Conservation (phyloP, 768 basidiomycete genomes). For the Boletus fagicola region DNA sequence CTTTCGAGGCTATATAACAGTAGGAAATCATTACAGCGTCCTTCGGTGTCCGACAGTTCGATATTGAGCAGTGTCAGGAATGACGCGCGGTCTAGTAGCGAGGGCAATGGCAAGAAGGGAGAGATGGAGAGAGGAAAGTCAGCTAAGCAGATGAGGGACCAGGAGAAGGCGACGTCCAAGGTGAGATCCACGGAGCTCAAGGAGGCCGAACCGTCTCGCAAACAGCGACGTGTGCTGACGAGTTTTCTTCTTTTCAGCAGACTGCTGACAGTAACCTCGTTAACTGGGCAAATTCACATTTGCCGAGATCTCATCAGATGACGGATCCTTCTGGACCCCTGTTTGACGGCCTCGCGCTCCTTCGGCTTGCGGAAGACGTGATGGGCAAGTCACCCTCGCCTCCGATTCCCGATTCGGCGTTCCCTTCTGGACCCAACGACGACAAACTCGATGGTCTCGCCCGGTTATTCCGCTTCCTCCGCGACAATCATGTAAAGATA, state of each 20-base stretch:
- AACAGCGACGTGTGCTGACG: constrained; percentile 36
- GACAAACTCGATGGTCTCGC: constrained; percentile 88
- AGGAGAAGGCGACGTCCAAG: constrained; percentile 21
- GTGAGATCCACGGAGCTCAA: constrained; percentile 24
- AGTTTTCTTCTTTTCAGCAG: neutral
- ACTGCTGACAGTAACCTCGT: constrained; percentile 56
- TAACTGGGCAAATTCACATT: constrained; percentile 85
- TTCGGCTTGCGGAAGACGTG: constrained; percentile 83
- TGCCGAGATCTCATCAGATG: constrained; percentile 64
- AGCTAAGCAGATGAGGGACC: constrained; percentile 19
- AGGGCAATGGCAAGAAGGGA: constrained; percentile 18
- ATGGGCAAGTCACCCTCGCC: constrained; percentile 66
- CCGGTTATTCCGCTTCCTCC: constrained; percentile 83
- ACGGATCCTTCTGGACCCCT: constrained; percentile 42
- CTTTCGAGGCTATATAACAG: constrained; percentile 46
- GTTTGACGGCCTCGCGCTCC: constrained; percentile 74
- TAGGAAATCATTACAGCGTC: constrained; percentile 16
- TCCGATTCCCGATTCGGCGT: constrained; percentile 74
- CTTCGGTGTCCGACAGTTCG: constrained; percentile 41
- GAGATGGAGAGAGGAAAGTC: constrained; percentile 26
- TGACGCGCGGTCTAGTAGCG: constrained; percentile 19
- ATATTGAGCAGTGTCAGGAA: constrained; percentile 26
- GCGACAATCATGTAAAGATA: constrained; percentile 90
- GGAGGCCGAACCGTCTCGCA: constrained; percentile 49
- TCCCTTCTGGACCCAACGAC: constrained; percentile 64